Evolutionary conservation across 2,329 filamentous ascomycete species (phyloP), one percentile per base, ranked within the genome.

Genomic region (Aspergillus jensenii): DNA sequence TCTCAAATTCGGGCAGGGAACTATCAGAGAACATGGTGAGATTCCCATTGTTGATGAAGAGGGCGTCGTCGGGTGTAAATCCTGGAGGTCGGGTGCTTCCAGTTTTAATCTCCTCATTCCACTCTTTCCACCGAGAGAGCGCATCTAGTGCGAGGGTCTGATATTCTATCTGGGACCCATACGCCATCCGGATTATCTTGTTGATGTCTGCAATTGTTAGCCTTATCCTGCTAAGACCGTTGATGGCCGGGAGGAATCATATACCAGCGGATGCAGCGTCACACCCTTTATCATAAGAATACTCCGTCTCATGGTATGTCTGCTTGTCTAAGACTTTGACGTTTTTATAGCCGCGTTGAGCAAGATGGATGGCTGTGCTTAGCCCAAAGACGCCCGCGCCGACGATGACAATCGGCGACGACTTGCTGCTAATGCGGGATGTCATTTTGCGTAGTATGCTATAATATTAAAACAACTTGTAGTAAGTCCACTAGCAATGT

Each of bases 131-230:
- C 1, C 65, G 64, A 4, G 62, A 52, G 8, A 79, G 70, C 0
- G 80, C 76, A 47, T 82, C 77, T 12, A 73, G 60, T 0, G 78
- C 73, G 6, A 83, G 71, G 4, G 74, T 68, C 59, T 82, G 79
- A 58, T 83, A 82, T 56, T 77, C 76, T 1, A 71, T 74, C 60
- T 81, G 74, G 2, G 63, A 58, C 15, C 80, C 78, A 57, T 80
- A 80, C 4, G 69, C 72, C 8, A 74, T 68, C 5, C 77, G 73
- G 43, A 80, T 71, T 60, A 80, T 78, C 52, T 80, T 81, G 62
- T 80, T 80, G 19, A 76, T 67, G 55, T 80, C 78, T 67, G 50
- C n/a, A 0, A 2, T 33, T 17, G 39, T 41, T 41, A 41, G 15
- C 3, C 39, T 41, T 7, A 15, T 15, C 14, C 37, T 12, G 4